These are phyloP conservation scores for Stephanodiscus minutulus DNA, from an alignment of 108 stramenopile genomes.

Conservation along the genomic window DNA sequence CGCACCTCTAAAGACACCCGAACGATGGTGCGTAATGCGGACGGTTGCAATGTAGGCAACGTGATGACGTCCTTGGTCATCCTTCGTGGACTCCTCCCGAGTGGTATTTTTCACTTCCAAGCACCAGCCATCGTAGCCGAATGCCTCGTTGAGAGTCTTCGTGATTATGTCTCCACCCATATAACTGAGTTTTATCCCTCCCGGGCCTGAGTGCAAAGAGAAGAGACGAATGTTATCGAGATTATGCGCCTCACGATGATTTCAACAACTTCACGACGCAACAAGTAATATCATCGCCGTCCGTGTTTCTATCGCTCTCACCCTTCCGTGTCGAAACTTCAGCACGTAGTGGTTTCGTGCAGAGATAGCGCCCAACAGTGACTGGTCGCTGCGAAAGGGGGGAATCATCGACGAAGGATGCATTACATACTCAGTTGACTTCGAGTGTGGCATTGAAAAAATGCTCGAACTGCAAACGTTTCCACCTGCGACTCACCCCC, in stretches of 20 bases:
- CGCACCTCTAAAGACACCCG: slow-evolving; percentile 58
- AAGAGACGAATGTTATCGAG: neutral
- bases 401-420: neutral
- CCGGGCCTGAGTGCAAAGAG: slow-evolving; percentile 61
- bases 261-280: neutral
- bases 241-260: neutral
- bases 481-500: slow-evolving; percentile 6
- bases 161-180: slow-evolving; percentile 81
- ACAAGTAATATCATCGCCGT: neutral
- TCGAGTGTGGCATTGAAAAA: neutral
- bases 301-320: neutral
- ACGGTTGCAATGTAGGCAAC: slow-evolving; percentile 75
- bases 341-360: slow-evolving; percentile 66
- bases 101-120: slow-evolving; percentile 62
- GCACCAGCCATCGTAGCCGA: slow-evolving; percentile 86
- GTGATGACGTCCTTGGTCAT: slow-evolving; percentile 51
- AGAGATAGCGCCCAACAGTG: slow-evolving; percentile 62
- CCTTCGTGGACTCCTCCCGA: slow-evolving; percentile 54
- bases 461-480: neutral
- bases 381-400: slow-evolving; percentile 45
- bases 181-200: slow-evolving; percentile 75
- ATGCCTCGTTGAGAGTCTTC: slow-evolving; percentile 79
- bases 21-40: slow-evolving; percentile 62
- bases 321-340: slow-evolving; percentile 62
- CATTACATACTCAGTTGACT: neutral